Percentiles rank a stretch among this genome's conserved stretches.
phyloP scores from a whole-genome alignment of 768 basidiomycete genomes.

The Lyophyllum shimeji region DNA sequence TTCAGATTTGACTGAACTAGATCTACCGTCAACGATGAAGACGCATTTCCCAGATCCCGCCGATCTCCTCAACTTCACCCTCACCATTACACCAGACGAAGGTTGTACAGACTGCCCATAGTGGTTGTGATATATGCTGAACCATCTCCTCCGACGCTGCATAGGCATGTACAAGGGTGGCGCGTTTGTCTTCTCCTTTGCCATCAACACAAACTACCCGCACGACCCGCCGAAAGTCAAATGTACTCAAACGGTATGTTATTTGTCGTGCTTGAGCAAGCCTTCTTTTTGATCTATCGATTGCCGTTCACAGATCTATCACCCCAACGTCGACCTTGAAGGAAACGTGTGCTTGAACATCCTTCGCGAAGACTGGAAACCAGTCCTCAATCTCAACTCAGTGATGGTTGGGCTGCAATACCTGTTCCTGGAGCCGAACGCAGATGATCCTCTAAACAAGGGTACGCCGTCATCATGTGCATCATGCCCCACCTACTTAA shows the following conservation, averaged over 20 bases:
- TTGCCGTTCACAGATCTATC: conserved; percentile 74
- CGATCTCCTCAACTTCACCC: conserved; percentile 94
- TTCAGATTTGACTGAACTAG: conserved; percentile 93
- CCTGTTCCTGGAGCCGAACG: conserved; percentile 97
- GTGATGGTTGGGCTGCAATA: conserved; percentile 99
- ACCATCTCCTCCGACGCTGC: not conserved
- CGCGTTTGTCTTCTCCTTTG: conserved; percentile 90
- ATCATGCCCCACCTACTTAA: conserved; percentile 8
- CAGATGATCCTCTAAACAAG: conserved; percentile 98
- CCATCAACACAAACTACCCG: conserved; percentile 97
- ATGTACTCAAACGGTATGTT: conserved; percentile 85
- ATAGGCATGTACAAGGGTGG: conserved; percentile 99
- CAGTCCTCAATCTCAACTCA: conserved; percentile 94
- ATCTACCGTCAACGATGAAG: conserved; percentile 94
- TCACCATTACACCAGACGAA: conserved; percentile 96
- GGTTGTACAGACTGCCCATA: conserved; percentile 45
- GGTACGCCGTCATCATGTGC: conserved; percentile 49
- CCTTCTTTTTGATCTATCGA: conserved; percentile 10
- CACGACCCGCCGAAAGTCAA: conserved; percentile 99
- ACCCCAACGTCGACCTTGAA: conserved; percentile 97
- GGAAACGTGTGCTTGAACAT: conserved; percentile 99
- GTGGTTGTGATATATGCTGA: conserved; percentile 2
- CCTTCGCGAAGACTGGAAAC: conserved; percentile 99
- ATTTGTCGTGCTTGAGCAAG: conserved; percentile 23
- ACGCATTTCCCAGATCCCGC: conserved; percentile 89